Conservation (phyloP, 2,329 filamentous ascomycete species). For the Penicillium thymicola region DNA sequence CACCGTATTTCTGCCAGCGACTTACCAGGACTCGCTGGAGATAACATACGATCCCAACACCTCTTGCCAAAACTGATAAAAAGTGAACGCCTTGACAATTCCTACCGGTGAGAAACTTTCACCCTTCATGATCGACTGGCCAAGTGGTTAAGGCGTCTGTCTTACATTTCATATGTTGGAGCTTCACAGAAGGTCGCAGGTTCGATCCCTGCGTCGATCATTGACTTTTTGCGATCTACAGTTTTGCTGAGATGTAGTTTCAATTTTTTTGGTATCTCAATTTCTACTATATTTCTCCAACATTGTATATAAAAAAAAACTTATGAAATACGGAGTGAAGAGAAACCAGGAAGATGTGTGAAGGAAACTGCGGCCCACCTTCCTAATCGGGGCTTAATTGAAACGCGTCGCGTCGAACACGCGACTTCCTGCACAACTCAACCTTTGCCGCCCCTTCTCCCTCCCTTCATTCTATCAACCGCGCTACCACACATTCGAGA, state of each 20-base stretch:
- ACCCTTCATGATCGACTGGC: slow-evolving; percentile 3
- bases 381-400: slow-evolving; percentile 37
- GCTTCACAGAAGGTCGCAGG: slow-evolving; percentile 6
- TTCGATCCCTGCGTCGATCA: slow-evolving; percentile 7
- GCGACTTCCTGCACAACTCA: slow-evolving; percentile 8
- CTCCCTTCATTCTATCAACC: slow-evolving; percentile 17
- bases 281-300: too few relatives aligned
- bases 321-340: too few relatives aligned
- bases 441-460: slow-evolving; percentile 12
- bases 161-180: slow-evolving; percentile 7
- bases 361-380: background rate
- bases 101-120: background rate
- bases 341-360: background rate
- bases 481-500: slow-evolving; percentile 5
- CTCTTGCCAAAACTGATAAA: too few relatives aligned
- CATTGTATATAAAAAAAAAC: too few relatives aligned
- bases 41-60: too few relatives aligned
- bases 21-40: too few relatives aligned
- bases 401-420: slow-evolving; percentile 24
- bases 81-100: too few relatives aligned
- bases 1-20: too few relatives aligned
- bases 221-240: background rate
- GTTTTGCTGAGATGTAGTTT: background rate
- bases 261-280: too few relatives aligned
- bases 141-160: slow-evolving; percentile 10